phyloP scores from a whole-genome alignment of 2,329 filamentous ascomycete genomes.

The Hirsutella rhossiliensis region DNA sequence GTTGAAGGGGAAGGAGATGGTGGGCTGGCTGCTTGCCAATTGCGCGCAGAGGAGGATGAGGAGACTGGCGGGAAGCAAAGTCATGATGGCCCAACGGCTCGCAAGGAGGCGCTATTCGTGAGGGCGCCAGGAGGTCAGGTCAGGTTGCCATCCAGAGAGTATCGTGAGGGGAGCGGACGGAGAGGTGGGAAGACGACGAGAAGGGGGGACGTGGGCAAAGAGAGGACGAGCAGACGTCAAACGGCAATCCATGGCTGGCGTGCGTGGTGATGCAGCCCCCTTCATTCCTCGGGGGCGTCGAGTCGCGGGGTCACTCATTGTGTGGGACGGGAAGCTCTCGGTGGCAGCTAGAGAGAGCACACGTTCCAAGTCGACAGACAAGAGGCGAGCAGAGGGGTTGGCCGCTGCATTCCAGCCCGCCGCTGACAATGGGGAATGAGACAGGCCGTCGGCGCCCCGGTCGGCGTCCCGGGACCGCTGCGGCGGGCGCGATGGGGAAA shows the following conservation, averaged over 20 bases:
- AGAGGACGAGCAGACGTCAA: slow-evolving; percentile 9
- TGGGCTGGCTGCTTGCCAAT: slow-evolving; percentile 25
- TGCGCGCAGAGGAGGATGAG: slow-evolving; percentile 15
- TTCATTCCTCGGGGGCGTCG: slow-evolving; percentile 23
- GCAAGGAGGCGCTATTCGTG: slow-evolving; percentile 9
- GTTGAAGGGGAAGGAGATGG: slow-evolving; percentile 61
- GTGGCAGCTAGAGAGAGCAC: slow-evolving; percentile 3
- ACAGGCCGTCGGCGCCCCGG: slow-evolving; percentile 1
- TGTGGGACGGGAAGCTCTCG: slow-evolving; percentile 4
- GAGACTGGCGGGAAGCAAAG: slow-evolving; percentile 8
- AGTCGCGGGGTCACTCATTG: slow-evolving; percentile 12
- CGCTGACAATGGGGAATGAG: slow-evolving; percentile 5
- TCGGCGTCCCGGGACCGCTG: neutral
- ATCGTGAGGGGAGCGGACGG: slow-evolving; percentile 2
- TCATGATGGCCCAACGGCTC: slow-evolving; percentile 15
- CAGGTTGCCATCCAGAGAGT: slow-evolving; percentile 6
- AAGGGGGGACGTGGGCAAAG: slow-evolving; percentile 4
- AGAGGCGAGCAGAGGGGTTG: slow-evolving; percentile 10
- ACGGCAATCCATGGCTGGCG: slow-evolving; percentile 16
- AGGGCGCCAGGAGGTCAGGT: slow-evolving; percentile 3
- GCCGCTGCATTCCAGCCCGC: slow-evolving; percentile 7
- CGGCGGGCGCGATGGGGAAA: neutral
- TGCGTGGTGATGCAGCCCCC: slow-evolving; percentile 17
- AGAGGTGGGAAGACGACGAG: slow-evolving; percentile 6
- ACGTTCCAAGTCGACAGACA: slow-evolving; percentile 16